Evolutionary conservation across 164 flowering plant species (phyloP).

Genomic region (Vitis vinifera): DNA sequence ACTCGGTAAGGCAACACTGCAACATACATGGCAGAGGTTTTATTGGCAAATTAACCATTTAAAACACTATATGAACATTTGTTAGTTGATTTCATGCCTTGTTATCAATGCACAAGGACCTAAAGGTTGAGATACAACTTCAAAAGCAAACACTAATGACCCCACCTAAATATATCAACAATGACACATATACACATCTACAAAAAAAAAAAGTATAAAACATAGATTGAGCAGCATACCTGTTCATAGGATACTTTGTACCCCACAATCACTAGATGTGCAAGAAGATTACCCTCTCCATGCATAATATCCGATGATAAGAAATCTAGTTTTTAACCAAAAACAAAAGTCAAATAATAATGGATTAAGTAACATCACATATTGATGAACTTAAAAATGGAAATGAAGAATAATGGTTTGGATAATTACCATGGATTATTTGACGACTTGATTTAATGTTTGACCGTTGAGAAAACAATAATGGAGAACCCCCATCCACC

Average conservation of each 20-base stretch:
- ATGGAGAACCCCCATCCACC: constrained; percentile 93
- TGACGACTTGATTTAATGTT: constrained; percentile 77
- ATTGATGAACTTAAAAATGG: background rate
- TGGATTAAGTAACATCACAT: constrained; percentile 1
- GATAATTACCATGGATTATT: constrained; percentile 60
- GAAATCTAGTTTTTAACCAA: constrained; percentile 53
- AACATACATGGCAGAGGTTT: constrained; percentile 6
- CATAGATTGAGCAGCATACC: constrained; percentile 38
- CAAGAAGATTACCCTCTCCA: constrained; percentile 93
- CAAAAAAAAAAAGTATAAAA: background rate
- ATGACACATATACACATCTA: background rate
- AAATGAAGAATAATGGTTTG: background rate
- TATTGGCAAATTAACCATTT: constrained; percentile 1
- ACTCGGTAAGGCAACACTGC: constrained; percentile 79
- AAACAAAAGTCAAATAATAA: constrained; percentile 21
- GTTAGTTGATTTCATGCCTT: background rate
- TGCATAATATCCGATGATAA: constrained; percentile 84
- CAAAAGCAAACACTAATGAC: background rate
- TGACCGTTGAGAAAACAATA: constrained; percentile 53
- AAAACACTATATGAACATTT: background rate
- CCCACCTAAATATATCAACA: too few relatives aligned
- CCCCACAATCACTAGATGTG: constrained; percentile 81
- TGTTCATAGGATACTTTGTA: constrained; percentile 82
- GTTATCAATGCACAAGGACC: background rate
- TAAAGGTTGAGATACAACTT: background rate